These are phyloP conservation scores for Cinnamomum micranthum DNA, from an alignment of 164 flowering plant genomes.

Conservation along the genomic window DNA sequence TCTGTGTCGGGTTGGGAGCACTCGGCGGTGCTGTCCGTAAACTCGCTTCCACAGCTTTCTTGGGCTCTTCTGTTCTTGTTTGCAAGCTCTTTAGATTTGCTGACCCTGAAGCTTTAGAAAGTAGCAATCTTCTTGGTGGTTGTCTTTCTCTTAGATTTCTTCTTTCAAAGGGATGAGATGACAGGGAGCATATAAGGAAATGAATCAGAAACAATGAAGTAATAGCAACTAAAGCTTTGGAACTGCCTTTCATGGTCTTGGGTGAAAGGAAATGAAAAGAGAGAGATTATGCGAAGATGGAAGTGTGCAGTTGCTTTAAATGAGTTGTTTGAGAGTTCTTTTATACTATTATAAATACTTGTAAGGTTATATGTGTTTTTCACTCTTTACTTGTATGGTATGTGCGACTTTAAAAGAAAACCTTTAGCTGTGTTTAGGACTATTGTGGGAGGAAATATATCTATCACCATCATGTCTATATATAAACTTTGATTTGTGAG, in stretches of 20 bases:
- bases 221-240: slow-evolving; percentile 19
- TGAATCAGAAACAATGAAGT: slow-evolving; percentile 24
- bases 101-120: slow-evolving; percentile 15
- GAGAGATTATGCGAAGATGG: background rate
- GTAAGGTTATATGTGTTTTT: too few species aligned
- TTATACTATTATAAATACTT: too few species aligned
- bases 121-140: slow-evolving; percentile 29
- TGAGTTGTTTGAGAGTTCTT: background rate
- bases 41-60: slow-evolving; percentile 57
- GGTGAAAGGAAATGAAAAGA: background rate
- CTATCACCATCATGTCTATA: too few species aligned
- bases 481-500: too few species aligned
- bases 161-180: slow-evolving; percentile 16
- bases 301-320: slow-evolving; percentile 3
- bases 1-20: slow-evolving; percentile 50
- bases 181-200: slow-evolving; percentile 16
- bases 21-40: slow-evolving; percentile 47
- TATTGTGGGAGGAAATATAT: too few species aligned
- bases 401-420: too few species aligned
- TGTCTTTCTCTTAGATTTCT: background rate
- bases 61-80: slow-evolving; percentile 23
- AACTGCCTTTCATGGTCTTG: slow-evolving; percentile 23
- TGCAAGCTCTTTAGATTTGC: slow-evolving; percentile 12
- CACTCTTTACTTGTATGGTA: too few species aligned
- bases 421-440: too few species aligned